Conservation (phyloP, 2,329 filamentous ascomycete genomes). For the Fusarium bulbicola region DNA sequence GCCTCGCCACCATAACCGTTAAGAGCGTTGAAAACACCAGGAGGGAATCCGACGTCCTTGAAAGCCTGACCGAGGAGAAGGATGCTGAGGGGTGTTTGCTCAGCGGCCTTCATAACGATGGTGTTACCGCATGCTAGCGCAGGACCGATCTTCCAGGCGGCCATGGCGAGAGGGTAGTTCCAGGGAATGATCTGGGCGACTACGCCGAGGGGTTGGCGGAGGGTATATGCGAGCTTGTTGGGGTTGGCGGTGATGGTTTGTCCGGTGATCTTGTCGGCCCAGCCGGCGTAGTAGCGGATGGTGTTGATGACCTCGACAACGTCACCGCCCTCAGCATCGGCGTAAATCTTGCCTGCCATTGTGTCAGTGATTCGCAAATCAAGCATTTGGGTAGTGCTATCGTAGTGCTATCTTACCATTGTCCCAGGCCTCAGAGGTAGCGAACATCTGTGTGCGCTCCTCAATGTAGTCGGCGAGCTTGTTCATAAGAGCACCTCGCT, state of each 20-base stretch:
- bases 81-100: slow-evolving; percentile 78
- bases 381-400: background rate
- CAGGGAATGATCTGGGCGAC: slow-evolving; percentile 87
- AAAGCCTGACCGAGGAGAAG: slow-evolving; percentile 70
- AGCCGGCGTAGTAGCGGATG: slow-evolving; percentile 66
- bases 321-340: slow-evolving; percentile 67
- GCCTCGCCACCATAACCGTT: slow-evolving; percentile 80
- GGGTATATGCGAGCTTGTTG: slow-evolving; percentile 81
- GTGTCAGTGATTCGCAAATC: slow-evolving; percentile 49
- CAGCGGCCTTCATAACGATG: slow-evolving; percentile 76
- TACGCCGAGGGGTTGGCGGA: slow-evolving; percentile 66
- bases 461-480: slow-evolving; percentile 71
- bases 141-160: slow-evolving; percentile 80
- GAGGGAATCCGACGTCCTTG: slow-evolving; percentile 79
- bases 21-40: slow-evolving; percentile 77
- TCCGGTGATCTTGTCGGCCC: slow-evolving; percentile 86
- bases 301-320: slow-evolving; percentile 56
- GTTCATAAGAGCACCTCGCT: slow-evolving; percentile 73
- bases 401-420: slow-evolving; percentile 29
- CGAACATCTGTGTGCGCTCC: slow-evolving; percentile 61
- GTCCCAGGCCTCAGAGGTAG: slow-evolving; percentile 76
- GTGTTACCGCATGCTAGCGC: slow-evolving; percentile 77
- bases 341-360: slow-evolving; percentile 65
- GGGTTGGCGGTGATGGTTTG: slow-evolving; percentile 80
- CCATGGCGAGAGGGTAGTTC: slow-evolving; percentile 85